phyloP scores from a whole-genome alignment of 148 eudicot genomes.

The Fagopyrum esculentum region DNA sequence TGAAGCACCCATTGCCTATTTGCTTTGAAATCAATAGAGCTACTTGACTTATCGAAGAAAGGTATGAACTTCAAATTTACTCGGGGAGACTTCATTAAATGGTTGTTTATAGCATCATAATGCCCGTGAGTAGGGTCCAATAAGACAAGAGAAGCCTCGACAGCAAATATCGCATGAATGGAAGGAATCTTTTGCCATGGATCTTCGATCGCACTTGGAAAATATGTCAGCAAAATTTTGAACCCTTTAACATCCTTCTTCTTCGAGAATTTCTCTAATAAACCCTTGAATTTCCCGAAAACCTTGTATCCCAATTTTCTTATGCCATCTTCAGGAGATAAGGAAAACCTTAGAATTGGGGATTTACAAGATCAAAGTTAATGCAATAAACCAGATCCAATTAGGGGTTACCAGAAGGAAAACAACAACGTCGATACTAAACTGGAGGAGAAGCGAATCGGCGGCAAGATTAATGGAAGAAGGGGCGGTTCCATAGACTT shows the following conservation, averaged over 20 bases:
- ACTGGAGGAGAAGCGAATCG: too few relatives aligned
- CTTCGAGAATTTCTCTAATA: constrained; percentile 62
- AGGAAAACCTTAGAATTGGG: constrained; percentile 31
- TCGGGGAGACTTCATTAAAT: constrained; percentile 41
- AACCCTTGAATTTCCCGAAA: constrained; percentile 63
- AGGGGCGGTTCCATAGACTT: too few relatives aligned
- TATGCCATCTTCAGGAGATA: constrained; percentile 48
- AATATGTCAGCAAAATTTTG: constrained; percentile 48
- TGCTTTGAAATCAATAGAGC: constrained; percentile 43
- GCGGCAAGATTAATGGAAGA: too few relatives aligned
- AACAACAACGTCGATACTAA: too few relatives aligned
- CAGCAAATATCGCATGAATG: constrained; percentile 60
- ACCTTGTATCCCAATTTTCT: constrained; percentile 84
- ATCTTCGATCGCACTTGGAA: constrained; percentile 76
- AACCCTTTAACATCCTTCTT: constrained; percentile 60
- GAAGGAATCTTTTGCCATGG: constrained; percentile 81
- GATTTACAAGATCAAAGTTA: too few relatives aligned
- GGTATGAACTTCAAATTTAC: constrained; percentile 69
- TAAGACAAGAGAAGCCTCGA: constrained; percentile 79
- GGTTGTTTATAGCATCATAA: constrained; percentile 53
- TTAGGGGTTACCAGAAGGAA: too few relatives aligned
- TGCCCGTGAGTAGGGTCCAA: constrained; percentile 71
- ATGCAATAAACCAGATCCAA: too few relatives aligned
- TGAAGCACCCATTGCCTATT: constrained; percentile 85
- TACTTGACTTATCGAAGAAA: constrained; percentile 57